Evolutionary conservation across 2,329 filamentous ascomycete species (phyloP).

Genomic region (Sporothrix euskadiensis): DNA sequence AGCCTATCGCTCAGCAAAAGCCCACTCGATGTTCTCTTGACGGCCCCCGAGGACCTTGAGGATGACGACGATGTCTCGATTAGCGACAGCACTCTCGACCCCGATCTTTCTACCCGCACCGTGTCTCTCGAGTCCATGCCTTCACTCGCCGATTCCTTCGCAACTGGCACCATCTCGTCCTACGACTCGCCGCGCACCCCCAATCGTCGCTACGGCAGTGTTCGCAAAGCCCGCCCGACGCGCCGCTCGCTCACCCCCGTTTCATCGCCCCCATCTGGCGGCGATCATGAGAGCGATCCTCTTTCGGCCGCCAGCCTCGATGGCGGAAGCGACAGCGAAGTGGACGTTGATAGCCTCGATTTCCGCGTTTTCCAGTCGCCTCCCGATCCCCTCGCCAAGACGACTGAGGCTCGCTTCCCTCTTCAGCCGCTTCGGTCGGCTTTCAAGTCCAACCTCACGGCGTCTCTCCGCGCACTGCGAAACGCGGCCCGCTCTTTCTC

Average conservation of each 20-base stretch:
- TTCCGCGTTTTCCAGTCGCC: conserved; percentile 50
- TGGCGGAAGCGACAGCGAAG: conserved; percentile 38
- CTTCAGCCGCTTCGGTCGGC: conserved; percentile 56
- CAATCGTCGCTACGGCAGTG: conserved; percentile 38
- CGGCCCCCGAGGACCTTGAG: conserved; percentile 59
- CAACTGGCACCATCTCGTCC: conserved; percentile 52
- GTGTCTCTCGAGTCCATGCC: conserved; percentile 63
- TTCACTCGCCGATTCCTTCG: conserved; percentile 58
- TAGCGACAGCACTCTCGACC: conserved; percentile 56
- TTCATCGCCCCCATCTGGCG: conserved; percentile 50
- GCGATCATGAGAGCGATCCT: conserved; percentile 54
- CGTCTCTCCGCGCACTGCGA: conserved; percentile 63
- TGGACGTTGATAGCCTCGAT: conserved; percentile 50
- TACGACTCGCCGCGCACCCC: conserved; percentile 52
- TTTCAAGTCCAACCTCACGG: conserved; percentile 70
- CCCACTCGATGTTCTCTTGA: conserved; percentile 61
- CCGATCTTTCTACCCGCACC: conserved; percentile 55
- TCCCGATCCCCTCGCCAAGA: conserved; percentile 30
- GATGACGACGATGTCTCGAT: conserved; percentile 49
- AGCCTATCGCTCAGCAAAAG: conserved; percentile 55
- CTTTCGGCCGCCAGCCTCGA: conserved; percentile 45
- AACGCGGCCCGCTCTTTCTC: conserved; percentile 66
- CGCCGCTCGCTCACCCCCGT: conserved; percentile 57
- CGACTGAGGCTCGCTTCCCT: conserved; percentile 30
- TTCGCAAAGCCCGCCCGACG: conserved; percentile 46